Evolutionary conservation across 768 basidiomycete genomes (phyloP).

Genomic region (Lactarius evosmus): DNA sequence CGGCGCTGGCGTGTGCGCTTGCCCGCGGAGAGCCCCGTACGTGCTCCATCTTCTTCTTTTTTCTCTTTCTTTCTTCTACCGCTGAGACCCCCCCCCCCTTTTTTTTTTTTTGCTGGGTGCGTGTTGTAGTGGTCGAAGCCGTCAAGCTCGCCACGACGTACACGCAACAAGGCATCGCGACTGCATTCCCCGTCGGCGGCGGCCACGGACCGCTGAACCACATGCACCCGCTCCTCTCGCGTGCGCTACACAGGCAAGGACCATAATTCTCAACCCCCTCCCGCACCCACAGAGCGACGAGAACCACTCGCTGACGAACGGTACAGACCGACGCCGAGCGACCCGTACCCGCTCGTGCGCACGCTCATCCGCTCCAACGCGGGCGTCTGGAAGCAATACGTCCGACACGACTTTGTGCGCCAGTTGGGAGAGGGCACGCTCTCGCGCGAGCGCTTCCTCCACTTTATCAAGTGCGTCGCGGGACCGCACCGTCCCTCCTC

Average conservation of each 20-base stretch:
- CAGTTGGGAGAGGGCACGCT: conserved; percentile 73
- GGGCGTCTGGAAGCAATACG: conserved; percentile 65
- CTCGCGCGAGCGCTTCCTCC: conserved; percentile 60
- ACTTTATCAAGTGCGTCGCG: conserved; percentile 73
- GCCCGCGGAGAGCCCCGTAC: conserved; percentile 46
- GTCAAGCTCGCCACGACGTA: conserved; percentile 60
- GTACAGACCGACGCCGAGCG: conserved; percentile 46
- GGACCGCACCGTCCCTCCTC: background rate
- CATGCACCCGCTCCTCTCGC: conserved; percentile 53
- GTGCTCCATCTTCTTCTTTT: conserved; percentile 30
- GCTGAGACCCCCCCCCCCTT: background rate
- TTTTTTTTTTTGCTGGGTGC: background rate
- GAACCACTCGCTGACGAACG: background rate
- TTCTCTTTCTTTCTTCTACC: background rate
- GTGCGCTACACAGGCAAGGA: conserved; percentile 55
- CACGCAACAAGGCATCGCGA: conserved; percentile 69
- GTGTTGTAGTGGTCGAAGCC: conserved; percentile 52
- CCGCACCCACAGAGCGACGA: background rate
- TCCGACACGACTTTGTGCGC: conserved; percentile 81
- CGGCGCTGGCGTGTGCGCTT: conserved; percentile 70
- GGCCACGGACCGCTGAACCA: conserved; percentile 90
- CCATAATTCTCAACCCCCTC: background rate
- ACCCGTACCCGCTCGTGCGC: conserved; percentile 67
- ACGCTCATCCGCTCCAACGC: conserved; percentile 58
- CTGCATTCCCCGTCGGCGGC: conserved; percentile 61